These are phyloP conservation scores for Acacia confusa DNA, from an alignment of 306 rosid genomes.

Conservation along the genomic window DNA sequence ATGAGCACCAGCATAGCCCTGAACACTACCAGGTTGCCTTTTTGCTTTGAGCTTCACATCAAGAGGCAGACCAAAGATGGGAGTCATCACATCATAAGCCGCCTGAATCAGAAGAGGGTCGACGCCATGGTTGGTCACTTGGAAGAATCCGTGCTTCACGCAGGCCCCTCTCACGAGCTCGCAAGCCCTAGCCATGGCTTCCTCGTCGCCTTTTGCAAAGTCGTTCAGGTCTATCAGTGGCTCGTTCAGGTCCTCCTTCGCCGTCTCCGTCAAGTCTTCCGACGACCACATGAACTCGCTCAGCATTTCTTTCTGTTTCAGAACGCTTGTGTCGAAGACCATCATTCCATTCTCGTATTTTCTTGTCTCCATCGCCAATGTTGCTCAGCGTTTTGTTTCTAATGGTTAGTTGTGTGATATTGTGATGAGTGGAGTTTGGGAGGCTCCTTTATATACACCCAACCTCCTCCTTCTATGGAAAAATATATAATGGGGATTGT, in stretches of 20 bases:
- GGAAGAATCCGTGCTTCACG: neutral
- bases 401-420: neutral
- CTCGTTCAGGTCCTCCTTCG: neutral
- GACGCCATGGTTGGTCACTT: neutral
- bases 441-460: neutral
- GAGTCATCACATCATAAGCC: neutral
- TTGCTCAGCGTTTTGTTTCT: neutral
- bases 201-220: neutral
- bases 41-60: neutral
- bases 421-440: neutral
- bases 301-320: neutral
- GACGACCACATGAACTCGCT: neutral
- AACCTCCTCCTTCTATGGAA: neutral
- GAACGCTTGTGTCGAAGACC: neutral
- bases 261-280: neutral
- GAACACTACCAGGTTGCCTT: neutral
- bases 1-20: neutral
- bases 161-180: neutral
- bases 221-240: neutral
- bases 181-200: neutral
- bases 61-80: neutral
- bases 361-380: neutral
- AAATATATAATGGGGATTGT: neutral
- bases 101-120: neutral
- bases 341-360: neutral